Conservation (phyloP, 179 eudicot species). For the Nepenthes alata region DNA sequence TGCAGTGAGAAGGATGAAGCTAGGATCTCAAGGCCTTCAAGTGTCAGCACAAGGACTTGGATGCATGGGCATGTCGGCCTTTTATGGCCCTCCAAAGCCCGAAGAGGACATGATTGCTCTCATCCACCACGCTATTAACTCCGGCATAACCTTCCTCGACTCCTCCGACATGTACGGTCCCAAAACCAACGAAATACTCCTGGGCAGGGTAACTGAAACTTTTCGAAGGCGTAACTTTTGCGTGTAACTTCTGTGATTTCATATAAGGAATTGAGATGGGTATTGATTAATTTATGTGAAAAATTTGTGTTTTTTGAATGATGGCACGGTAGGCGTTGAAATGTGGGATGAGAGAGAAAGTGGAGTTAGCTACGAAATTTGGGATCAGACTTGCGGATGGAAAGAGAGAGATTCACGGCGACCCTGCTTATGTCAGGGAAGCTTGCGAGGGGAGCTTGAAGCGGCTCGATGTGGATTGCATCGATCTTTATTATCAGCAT, state of each 20-base stretch:
- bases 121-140: constrained; percentile 25
- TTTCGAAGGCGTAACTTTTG: neutral
- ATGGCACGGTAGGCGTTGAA: constrained; percentile 13
- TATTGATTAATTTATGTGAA: neutral
- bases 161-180: constrained; percentile 35
- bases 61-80: constrained; percentile 34
- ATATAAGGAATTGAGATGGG: too few species aligned
- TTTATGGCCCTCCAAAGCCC: constrained; percentile 27
- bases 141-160: constrained; percentile 33
- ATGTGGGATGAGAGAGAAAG: constrained; percentile 22
- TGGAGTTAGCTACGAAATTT: constrained; percentile 31
- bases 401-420: constrained; percentile 15
- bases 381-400: constrained; percentile 12
- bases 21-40: constrained; percentile 28
- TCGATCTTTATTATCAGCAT: constrained; percentile 42
- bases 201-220: constrained; percentile 19
- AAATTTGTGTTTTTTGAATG: neutral
- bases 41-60: constrained; percentile 38
- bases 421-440: constrained; percentile 32
- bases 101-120: constrained; percentile 24
- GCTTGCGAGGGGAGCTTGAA: constrained; percentile 44
- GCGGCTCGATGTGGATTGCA: constrained; percentile 32
- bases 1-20: constrained; percentile 20
- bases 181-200: constrained; percentile 22
- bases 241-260: neutral